Percentiles rank a stretch among this genome's conserved stretches.
Conservation (phyloP, 495 filamentous ascomycete species). For the Daldinia childiae region DNA sequence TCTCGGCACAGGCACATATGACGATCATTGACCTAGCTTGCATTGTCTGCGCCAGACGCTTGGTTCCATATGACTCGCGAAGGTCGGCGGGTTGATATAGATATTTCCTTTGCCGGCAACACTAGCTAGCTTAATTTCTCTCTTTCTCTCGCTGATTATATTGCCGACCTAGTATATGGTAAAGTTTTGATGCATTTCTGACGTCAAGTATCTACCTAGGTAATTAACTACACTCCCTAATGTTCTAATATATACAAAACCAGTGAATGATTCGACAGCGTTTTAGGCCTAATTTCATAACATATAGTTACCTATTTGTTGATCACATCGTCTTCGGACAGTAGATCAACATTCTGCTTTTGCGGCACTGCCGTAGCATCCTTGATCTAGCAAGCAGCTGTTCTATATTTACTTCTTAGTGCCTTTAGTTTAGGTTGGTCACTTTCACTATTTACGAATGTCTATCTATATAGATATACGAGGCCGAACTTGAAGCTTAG, state of each 20-base stretch:
- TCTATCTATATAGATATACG: not conserved
- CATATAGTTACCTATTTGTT: not conserved
- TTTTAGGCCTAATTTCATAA: no score
- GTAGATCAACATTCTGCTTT: not conserved
- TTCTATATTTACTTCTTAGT: not conserved
- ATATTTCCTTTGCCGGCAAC: not conserved
- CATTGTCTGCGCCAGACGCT: not conserved
- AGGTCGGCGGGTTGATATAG: not conserved
- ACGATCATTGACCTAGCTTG: not conserved
- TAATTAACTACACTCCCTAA: no score
- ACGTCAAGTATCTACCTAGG: no score
- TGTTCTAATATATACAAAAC: no score
- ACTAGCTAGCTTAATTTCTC: no score
- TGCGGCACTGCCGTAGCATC: not conserved
- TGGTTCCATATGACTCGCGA: not conserved
- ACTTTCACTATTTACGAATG: not conserved
- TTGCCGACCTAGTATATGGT: no score
- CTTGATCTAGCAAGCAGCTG: not conserved
- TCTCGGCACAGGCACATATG: slow-evolving; percentile 2
- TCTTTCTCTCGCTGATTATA: no score
- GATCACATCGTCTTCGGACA: not conserved
- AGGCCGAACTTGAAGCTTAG: not conserved
- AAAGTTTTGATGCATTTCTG: no score
- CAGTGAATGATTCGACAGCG: no score
- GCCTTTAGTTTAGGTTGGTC: not conserved